These are phyloP conservation scores for Piromyces sp. DNA, from an alignment of 192 early-diverging fungal species.

Conservation along the genomic window DNA sequence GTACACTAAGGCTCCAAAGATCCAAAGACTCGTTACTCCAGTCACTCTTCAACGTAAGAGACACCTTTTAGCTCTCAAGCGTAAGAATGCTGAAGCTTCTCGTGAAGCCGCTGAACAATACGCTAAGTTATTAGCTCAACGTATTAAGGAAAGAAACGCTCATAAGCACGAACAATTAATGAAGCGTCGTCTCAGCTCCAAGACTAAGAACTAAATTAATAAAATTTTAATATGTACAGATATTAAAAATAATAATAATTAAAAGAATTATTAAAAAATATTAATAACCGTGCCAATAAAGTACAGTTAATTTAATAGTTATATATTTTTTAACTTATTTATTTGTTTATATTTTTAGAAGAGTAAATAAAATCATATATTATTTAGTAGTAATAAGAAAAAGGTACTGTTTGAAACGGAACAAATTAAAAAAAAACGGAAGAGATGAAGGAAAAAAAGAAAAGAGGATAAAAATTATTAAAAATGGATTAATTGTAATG, in stretches of 20 bases:
- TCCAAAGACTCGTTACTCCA: conserved; percentile 97
- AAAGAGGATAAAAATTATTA: no score
- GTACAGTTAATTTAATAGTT: not conserved
- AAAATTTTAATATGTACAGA: not conserved
- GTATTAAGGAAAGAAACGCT: conserved; percentile 89
- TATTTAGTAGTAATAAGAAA: no score
- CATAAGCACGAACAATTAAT: conserved; percentile 48
- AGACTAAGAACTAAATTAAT: not conserved
- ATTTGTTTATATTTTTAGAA: not conserved
- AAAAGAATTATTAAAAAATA: not conserved
- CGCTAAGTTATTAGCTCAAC: conserved; percentile 73
- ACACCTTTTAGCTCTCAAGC: conserved; percentile 72
- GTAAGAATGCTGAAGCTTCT: conserved; percentile 57
- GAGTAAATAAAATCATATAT: no score
- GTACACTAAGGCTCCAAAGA: conserved; percentile 94
- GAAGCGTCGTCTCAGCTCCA: conserved; percentile 40
- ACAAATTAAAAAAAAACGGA: no score
- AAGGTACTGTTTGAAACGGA: no score
- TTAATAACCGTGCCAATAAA: not conserved
- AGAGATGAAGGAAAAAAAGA: no score
- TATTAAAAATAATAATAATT: not conserved
- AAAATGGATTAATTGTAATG: no score
- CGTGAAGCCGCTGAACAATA: conserved; percentile 63
- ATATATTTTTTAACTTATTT: not conserved
- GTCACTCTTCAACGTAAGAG: conserved; percentile 91